Evolutionary conservation across 768 basidiomycete species (phyloP).

Genomic region (Heimioporus sp.): DNA sequence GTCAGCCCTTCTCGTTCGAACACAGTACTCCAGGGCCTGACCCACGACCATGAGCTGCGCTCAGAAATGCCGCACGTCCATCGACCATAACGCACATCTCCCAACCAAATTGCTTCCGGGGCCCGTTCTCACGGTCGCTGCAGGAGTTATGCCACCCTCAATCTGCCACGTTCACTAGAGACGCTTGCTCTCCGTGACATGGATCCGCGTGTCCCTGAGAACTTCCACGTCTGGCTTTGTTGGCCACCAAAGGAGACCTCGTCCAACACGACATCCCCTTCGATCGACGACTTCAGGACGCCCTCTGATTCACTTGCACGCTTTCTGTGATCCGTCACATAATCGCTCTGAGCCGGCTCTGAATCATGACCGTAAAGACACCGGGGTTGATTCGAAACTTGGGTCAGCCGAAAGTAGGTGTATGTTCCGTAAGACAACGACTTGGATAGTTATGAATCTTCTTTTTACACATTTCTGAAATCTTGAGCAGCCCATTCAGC

Average conservation of each 20-base stretch:
- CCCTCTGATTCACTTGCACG: slow-evolving; percentile 78
- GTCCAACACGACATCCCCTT: slow-evolving; percentile 66
- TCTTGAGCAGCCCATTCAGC: slow-evolving; percentile 39
- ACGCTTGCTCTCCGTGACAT: slow-evolving; percentile 69
- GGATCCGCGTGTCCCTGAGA: slow-evolving; percentile 64
- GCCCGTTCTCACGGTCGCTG: slow-evolving; percentile 85
- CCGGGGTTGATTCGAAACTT: slow-evolving; percentile 89
- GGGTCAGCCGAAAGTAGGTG: no score
- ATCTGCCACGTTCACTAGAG: slow-evolving; percentile 96
- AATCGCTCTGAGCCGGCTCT: slow-evolving; percentile 88
- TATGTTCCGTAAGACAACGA: no score
- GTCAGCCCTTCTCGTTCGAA: slow-evolving; percentile 58
- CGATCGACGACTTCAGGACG: slow-evolving; percentile 57
- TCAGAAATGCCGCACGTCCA: slow-evolving; percentile 75
- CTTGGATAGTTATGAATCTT: neutral
- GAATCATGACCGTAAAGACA: slow-evolving; percentile 91
- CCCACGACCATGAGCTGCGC: slow-evolving; percentile 84
- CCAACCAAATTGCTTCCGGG: slow-evolving; percentile 62
- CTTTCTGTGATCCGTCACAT: slow-evolving; percentile 85
- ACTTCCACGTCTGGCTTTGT: slow-evolving; percentile 70
- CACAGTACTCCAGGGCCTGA: slow-evolving; percentile 88
- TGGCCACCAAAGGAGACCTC: slow-evolving; percentile 84
- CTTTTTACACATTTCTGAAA: slow-evolving; percentile 27
- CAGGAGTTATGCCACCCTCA: slow-evolving; percentile 81
- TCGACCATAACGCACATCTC: slow-evolving; percentile 44